These are phyloP conservation scores for Candida ulmi DNA, from an alignment of 805 yeast genomes.

Conservation along the genomic window DNA sequence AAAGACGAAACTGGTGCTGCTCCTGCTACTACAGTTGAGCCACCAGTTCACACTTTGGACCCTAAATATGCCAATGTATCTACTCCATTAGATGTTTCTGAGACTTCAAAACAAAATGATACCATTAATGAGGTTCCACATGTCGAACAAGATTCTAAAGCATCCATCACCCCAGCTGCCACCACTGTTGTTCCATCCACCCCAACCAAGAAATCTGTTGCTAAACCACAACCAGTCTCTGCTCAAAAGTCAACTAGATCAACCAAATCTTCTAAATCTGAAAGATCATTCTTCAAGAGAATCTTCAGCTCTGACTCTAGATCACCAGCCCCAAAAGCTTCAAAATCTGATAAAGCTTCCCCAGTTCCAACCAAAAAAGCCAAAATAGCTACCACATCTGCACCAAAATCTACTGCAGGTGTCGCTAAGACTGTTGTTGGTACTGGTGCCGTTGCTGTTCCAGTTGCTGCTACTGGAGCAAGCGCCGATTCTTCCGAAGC, in stretches of 20 bases:
- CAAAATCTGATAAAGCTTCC: background rate
- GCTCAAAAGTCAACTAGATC: background rate
- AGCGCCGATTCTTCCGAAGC: background rate
- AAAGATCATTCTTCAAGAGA: constrained; percentile 9
- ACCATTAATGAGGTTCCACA: background rate
- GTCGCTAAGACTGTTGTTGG: background rate
- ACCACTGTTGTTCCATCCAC: background rate
- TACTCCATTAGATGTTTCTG: background rate
- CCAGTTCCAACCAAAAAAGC: constrained; percentile 1
- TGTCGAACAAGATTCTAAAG: background rate
- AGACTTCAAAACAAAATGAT: background rate
- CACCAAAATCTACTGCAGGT: background rate
- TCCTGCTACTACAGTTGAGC: background rate
- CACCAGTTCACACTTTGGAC: constrained; percentile 13
- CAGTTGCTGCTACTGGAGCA: constrained; percentile 2
- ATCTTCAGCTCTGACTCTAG: constrained; percentile 4
- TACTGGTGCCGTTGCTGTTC: constrained; percentile 1
- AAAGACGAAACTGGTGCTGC: background rate
- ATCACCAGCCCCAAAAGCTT: constrained; percentile 1
- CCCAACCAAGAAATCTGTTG: constrained; percentile 3
- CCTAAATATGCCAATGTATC: constrained; percentile 7
- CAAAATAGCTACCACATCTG: constrained; percentile 4
- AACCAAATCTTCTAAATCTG: background rate
- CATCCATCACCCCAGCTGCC: constrained; percentile 4
- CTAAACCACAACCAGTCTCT: background rate